Percentiles rank a stretch among this genome's conserved stretches.
Conservation (phyloP, 1,284 basidiomycete genomes). For the Omphalotus olearius region DNA sequence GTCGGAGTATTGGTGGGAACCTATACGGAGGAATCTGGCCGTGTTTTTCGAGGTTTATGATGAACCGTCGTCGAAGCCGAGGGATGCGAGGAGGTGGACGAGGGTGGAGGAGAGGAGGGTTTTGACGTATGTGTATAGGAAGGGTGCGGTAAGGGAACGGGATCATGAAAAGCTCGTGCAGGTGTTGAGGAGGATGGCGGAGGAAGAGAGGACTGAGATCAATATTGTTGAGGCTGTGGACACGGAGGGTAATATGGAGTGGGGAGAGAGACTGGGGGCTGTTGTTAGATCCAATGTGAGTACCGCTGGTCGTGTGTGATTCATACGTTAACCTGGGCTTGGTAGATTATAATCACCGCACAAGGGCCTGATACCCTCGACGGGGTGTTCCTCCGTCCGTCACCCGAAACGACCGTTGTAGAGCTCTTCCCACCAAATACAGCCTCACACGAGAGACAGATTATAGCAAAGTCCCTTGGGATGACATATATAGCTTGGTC, state of each 20-base stretch:
- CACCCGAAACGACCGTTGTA: constrained; percentile 56
- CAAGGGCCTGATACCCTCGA: constrained; percentile 73
- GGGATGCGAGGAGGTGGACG: not conserved
- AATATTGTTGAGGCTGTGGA: constrained; percentile 57
- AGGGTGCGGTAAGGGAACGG: constrained; percentile 44
- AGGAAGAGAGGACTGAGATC: constrained; percentile 60
- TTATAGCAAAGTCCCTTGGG: constrained; percentile 58
- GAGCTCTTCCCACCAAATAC: constrained; percentile 75
- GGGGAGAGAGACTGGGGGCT: constrained; percentile 59
- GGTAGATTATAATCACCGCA: constrained; percentile 67
- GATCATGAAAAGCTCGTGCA: constrained; percentile 52
- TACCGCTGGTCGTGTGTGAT: constrained; percentile 9
- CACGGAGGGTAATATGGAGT: constrained; percentile 27
- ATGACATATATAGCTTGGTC: constrained; percentile 77
- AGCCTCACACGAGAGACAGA: constrained; percentile 71
- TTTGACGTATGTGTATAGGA: constrained; percentile 74
- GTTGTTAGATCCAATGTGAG: constrained; percentile 71
- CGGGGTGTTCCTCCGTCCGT: constrained; percentile 65
- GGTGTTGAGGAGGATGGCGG: constrained; percentile 48
- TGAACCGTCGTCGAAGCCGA: constrained; percentile 7
- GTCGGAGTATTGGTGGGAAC: constrained; percentile 71
- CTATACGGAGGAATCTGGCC: constrained; percentile 52
- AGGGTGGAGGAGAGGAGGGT: constrained; percentile 34
- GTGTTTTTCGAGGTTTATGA: constrained; percentile 41
- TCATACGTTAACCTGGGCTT: not conserved